phyloP scores from a whole-genome alignment of 2,329 filamentous ascomycete genomes.

The Chaetoscypha palmicola region DNA sequence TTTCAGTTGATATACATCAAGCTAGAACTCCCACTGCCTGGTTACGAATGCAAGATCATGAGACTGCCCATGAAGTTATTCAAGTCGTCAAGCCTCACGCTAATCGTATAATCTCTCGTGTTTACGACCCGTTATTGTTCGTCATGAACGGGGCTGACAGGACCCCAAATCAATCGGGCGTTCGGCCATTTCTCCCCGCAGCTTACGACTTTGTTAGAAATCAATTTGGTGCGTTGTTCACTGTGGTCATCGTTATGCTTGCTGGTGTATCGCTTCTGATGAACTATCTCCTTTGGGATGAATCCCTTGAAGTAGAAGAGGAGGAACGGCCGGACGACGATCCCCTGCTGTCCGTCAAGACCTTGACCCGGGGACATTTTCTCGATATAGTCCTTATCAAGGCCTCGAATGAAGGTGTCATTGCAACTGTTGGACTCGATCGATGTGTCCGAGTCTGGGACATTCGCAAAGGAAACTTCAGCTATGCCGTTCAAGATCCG shows the following conservation, averaged over 20 bases:
- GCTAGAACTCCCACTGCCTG: conserved; percentile 70
- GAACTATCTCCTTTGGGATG: conserved; percentile 65
- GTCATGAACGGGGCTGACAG: conserved; percentile 63
- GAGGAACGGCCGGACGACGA: conserved; percentile 38
- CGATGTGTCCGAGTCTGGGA: conserved; percentile 62
- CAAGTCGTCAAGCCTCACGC: conserved; percentile 65
- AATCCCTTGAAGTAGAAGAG: conserved; percentile 39
- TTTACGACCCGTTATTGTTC: conserved; percentile 69
- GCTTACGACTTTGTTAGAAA: conserved; percentile 62
- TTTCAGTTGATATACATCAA: conserved; percentile 60
- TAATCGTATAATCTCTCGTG: conserved; percentile 64
- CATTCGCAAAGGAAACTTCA: conserved; percentile 35
- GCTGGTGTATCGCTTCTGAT: conserved; percentile 63
- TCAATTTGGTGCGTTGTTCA: conserved; percentile 50
- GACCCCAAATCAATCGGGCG: conserved; percentile 40
- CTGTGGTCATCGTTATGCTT: conserved; percentile 55
- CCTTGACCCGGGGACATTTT: conserved; percentile 54
- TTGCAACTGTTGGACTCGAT: conserved; percentile 66
- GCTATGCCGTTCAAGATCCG: conserved; percentile 34
- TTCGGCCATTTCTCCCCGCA: conserved; percentile 45
- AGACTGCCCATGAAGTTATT: conserved; percentile 70
- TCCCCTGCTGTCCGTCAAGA: conserved; percentile 51
- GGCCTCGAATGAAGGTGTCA: conserved; percentile 54
- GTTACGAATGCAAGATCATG: conserved; percentile 70
- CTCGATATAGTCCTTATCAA: conserved; percentile 63